Conservation (phyloP, 1,139 yeast genomes). For the Candida neerlandica region DNA sequence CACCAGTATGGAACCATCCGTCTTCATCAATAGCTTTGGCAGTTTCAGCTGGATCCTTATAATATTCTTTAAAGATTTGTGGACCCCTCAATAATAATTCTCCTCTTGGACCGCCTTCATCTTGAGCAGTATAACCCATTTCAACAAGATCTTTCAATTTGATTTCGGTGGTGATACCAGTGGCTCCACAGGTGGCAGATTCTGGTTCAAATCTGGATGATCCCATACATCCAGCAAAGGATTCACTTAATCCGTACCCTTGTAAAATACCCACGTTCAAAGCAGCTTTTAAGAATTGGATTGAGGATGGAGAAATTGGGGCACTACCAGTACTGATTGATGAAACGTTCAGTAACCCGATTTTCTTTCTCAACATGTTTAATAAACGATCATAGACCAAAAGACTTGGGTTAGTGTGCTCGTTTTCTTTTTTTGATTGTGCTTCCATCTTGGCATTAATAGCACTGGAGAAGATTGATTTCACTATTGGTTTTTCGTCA, state of each 20-base stretch:
- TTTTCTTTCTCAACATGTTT: conserved; percentile 30
- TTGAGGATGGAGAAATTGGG: conserved; percentile 45
- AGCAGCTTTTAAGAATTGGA: conserved; percentile 43
- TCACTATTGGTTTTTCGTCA: conserved; percentile 37
- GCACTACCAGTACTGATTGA: conserved; percentile 43
- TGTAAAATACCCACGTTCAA: conserved; percentile 42
- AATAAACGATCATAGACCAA: conserved; percentile 34
- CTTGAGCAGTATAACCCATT: conserved; percentile 36
- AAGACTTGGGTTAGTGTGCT: conserved; percentile 20
- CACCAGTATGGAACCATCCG: conserved; percentile 51
- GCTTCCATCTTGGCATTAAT: conserved; percentile 34
- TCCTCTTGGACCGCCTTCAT: conserved; percentile 43
- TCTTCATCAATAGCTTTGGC: conserved; percentile 53
- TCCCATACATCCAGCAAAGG: conserved; percentile 43
- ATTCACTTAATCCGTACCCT: conserved; percentile 52
- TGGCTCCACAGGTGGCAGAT: conserved; percentile 47
- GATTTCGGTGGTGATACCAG: conserved; percentile 37
- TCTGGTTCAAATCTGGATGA: conserved; percentile 27
- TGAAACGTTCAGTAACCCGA: conserved; percentile 38
- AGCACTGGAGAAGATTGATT: conserved; percentile 29
- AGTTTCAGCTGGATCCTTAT: conserved; percentile 43
- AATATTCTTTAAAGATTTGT: conserved; percentile 41
- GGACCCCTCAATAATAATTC: conserved; percentile 44
- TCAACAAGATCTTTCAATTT: conserved; percentile 41
- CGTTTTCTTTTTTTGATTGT: conserved; percentile 22